Evolutionary conservation across 805 yeast species (phyloP), one percentile per base, ranked within the genome.

Genomic region (Candida insectorum): DNA sequence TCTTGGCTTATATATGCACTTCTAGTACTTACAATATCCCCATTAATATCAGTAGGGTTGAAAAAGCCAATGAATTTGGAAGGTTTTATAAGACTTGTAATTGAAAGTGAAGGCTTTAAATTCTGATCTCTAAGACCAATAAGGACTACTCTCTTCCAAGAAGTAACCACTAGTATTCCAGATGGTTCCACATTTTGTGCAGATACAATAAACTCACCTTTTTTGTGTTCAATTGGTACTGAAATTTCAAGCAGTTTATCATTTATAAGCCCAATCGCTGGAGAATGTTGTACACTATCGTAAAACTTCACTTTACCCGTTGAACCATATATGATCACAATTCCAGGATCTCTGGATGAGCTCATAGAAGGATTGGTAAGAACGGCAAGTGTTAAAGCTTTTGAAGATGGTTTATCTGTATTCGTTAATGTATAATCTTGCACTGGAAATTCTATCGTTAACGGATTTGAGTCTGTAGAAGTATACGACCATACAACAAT

Each of bases 261-360:
- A 58, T 57, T 73, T 30, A 79, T 62, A 19, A 80, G 55, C 20
- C 84, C 79, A 43, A 75, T 66, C 1, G 85, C 76, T 0, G 87
- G 79, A 0, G 87, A 84, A 38, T 75, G 75, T 41, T 76, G 81
- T 9, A 86, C 77, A 34, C 85, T 75, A 49, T 85, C 95, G 62
- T 81, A 83, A 55, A 80, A 88, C 16, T 72, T 70, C 30, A 84
- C 56, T 13, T 56, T 50, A 0, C 96, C 95, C 0, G 76, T 47
- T 13, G 65, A 52, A 1, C 80, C 64, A 48, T 81, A 76, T 14
- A 85, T 66, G 5, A 81, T 72, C 5, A 83, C 78, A 24, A 87
- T 58, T 7, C 96, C 96, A 0, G 94, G 91, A 43, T 69, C 74
- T 24, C 48, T 47, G 19, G 53, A 42, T 11, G 65, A 54, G 2